Percentiles rank a stretch among this genome's conserved stretches.
Evolutionary conservation across 1,284 basidiomycete species (phyloP).

Genomic region (Ganoderma resinaceum): DNA sequence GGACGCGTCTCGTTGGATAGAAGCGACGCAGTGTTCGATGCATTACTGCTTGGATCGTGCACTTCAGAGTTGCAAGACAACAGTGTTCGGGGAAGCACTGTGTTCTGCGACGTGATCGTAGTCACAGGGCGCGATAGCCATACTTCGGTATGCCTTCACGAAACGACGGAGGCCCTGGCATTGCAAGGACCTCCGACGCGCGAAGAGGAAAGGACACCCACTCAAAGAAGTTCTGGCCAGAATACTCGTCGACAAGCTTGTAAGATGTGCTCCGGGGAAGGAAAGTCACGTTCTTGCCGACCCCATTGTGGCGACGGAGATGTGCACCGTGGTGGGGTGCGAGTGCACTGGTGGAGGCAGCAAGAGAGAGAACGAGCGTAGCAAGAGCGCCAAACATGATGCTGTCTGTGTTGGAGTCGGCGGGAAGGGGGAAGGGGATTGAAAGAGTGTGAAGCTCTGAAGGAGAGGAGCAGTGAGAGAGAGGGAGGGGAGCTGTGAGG

Average conservation of each 20-base stretch:
- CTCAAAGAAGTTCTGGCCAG: conserved; percentile 48
- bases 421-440: neutral
- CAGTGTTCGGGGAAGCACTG: neutral
- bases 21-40: neutral
- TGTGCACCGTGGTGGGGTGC: conserved; percentile 18
- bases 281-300: conserved; percentile 16
- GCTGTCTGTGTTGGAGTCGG: neutral
- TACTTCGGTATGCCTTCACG: neutral
- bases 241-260: conserved; percentile 44
- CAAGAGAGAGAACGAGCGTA: conserved; percentile 28
- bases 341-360: conserved; percentile 21
- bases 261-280: conserved; percentile 34
- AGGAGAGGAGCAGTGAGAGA: conserved; percentile 20
- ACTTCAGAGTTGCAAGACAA: neutral
- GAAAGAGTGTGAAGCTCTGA: conserved; percentile 6
- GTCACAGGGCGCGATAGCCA: neutral
- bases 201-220: conserved; percentile 18
- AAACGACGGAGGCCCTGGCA: neutral
- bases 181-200: neutral
- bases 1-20: neutral
- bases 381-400: conserved; percentile 27
- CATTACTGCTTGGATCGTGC: neutral
- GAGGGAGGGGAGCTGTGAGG: conserved; percentile 6
- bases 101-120: neutral
- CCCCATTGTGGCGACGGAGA: conserved; percentile 21